Evolutionary conservation across 2,329 filamentous ascomycete genomes (phyloP).

Genomic region (Aspergillus flavus): DNA sequence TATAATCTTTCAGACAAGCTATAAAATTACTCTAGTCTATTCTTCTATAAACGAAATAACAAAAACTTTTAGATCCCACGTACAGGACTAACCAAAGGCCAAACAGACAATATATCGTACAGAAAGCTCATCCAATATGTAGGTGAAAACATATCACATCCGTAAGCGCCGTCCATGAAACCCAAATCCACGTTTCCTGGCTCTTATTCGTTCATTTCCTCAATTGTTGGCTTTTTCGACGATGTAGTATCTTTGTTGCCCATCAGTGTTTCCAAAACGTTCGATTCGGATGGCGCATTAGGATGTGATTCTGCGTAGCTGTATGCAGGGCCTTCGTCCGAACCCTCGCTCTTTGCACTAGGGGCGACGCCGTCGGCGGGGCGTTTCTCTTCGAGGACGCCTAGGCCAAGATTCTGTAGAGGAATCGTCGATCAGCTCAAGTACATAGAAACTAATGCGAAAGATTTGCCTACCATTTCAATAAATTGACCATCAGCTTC

Average conservation of each 20-base stretch:
- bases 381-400: slow-evolving; percentile 47
- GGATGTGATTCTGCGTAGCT: slow-evolving; percentile 18
- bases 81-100: neutral
- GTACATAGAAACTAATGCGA: neutral
- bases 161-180: slow-evolving; percentile 20
- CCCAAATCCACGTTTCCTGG: neutral
- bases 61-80: neutral
- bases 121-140: neutral
- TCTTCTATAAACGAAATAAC: neutral
- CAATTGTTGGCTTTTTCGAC: slow-evolving; percentile 39
- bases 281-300: slow-evolving; percentile 23
- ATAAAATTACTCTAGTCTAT: neutral
- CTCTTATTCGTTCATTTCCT: slow-evolving; percentile 36
- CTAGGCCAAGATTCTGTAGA: slow-evolving; percentile 46
- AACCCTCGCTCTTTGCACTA: slow-evolving; percentile 23
- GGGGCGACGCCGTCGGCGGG: slow-evolving; percentile 16
- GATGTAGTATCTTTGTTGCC: slow-evolving; percentile 30
- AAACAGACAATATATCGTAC: neutral
- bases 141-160: slow-evolving; percentile 6
- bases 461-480: slow-evolving; percentile 41
- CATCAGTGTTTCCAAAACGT: slow-evolving; percentile 42
- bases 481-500: slow-evolving; percentile 42
- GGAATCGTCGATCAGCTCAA: neutral
- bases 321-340: slow-evolving; percentile 15
- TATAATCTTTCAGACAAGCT: neutral